phyloP scores from a whole-genome alignment of 2,329 filamentous ascomycete genomes.

The Mycosphaerella sp. region DNA sequence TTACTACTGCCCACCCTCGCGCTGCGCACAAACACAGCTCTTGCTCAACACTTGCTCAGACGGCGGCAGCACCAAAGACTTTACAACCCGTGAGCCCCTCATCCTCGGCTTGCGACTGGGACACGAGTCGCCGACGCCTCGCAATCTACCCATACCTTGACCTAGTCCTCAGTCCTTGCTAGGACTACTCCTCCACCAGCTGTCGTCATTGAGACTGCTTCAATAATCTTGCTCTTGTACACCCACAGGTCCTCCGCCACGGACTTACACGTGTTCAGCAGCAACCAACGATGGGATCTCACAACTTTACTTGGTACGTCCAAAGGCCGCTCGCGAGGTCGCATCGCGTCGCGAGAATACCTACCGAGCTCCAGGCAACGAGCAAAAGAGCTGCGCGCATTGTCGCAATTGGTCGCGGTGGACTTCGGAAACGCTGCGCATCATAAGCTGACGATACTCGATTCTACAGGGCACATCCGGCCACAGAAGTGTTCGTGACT shows the following conservation, averaged over 20 bases:
- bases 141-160: neutral
- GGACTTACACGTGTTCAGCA: neutral
- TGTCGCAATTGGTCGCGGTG: slow-evolving; percentile 2
- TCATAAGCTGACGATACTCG: slow-evolving; percentile 15
- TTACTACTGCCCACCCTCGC: neutral
- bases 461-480: slow-evolving; percentile 50
- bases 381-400: slow-evolving; percentile 19
- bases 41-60: neutral
- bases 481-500: slow-evolving; percentile 85
- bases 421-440: slow-evolving; percentile 12
- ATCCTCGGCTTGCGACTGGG: neutral
- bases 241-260: slow-evolving; percentile 1
- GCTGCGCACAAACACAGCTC: neutral
- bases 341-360: neutral
- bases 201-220: slow-evolving; percentile 7
- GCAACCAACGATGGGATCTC: slow-evolving; percentile 54
- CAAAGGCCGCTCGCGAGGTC: neutral
- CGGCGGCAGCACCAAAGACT: neutral
- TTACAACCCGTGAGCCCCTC: neutral
- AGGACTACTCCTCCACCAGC: neutral
- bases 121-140: neutral
- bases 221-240: neutral
- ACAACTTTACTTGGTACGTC: slow-evolving; percentile 65
- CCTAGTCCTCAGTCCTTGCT: neutral
- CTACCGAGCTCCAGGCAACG: slow-evolving; percentile 3